Percentiles rank a stretch among this genome's conserved stretches.
Conservation (phyloP, 768 basidiomycete species). For the Ephemerocybe angulata region DNA sequence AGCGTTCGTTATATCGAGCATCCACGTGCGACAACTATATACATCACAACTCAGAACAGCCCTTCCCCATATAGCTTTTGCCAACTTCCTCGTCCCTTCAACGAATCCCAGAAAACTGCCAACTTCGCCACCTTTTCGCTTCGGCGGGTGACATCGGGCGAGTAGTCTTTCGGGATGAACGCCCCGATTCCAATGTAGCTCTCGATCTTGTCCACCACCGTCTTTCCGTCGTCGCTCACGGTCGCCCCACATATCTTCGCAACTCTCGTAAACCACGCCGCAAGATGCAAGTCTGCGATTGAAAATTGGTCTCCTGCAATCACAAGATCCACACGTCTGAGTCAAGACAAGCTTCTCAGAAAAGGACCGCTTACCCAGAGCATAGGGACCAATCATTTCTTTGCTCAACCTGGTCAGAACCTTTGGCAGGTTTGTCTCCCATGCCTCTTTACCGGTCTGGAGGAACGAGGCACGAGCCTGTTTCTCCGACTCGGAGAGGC, state of each 20-base stretch:
- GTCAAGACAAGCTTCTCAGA: not conserved
- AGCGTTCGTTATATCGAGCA: not conserved
- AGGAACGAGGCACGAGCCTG: constrained; percentile 48
- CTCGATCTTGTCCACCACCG: constrained; percentile 50
- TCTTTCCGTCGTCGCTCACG: constrained; percentile 46
- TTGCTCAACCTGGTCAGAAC: constrained; percentile 47
- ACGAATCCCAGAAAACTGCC: constrained; percentile 68
- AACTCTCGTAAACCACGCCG: constrained; percentile 67
- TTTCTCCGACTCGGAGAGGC: constrained; percentile 38
- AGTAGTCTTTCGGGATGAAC: constrained; percentile 40
- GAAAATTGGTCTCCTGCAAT: constrained; percentile 77
- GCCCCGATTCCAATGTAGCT: constrained; percentile 46
- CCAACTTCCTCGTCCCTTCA: constrained; percentile 68
- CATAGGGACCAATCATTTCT: constrained; percentile 61
- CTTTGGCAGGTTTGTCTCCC: constrained; percentile 47
- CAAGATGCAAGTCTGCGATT: constrained; percentile 76
- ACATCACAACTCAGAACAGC: constrained; percentile 33
- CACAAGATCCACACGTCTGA: too few relatives aligned
- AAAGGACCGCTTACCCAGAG: constrained; percentile 49
- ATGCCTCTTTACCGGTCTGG: constrained; percentile 43
- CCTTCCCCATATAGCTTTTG: constrained; percentile 55
- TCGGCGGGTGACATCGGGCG: constrained; percentile 28
- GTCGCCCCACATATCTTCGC: constrained; percentile 55
- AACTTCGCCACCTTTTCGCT: constrained; percentile 54
- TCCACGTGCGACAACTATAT: not conserved